Percentiles rank a stretch among this genome's conserved stretches.
Conservation (phyloP, 108 stramenopile genomes). For the Cylindrotheca fusiformis region DNA sequence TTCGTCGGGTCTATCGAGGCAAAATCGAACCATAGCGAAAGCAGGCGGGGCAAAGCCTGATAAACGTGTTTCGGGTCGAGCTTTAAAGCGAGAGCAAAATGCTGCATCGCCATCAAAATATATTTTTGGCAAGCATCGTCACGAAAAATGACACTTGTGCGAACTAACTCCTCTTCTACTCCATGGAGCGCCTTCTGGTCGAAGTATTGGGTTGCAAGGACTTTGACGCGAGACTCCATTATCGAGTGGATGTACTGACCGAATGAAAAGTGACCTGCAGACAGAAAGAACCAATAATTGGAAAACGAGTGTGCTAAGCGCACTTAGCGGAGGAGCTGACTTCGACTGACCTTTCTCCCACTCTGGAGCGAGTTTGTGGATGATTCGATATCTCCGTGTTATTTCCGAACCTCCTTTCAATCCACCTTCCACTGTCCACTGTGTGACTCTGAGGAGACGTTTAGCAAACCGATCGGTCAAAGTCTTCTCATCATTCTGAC, state of each 20-base stretch:
- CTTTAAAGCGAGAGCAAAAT: conserved; percentile 67
- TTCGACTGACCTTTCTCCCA: conserved; percentile 76
- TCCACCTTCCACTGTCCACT: conserved; percentile 77
- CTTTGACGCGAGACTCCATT: conserved; percentile 47
- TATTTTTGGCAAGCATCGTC: conserved; percentile 71
- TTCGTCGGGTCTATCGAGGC: conserved; percentile 34
- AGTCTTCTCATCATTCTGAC: not conserved
- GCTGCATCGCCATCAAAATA: conserved; percentile 58
- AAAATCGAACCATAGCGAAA: conserved; percentile 89
- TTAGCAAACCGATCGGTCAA: conserved; percentile 40
- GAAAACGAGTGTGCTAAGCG: conserved; percentile 1
- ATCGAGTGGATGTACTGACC: conserved; percentile 76
- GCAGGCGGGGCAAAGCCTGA: conserved; percentile 82
- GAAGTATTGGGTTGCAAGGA: conserved; percentile 22
- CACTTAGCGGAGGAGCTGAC: not conserved
- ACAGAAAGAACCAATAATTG: not conserved
- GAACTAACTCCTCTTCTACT: conserved; percentile 40
- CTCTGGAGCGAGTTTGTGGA: conserved; percentile 58
- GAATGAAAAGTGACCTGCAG: conserved; percentile 68
- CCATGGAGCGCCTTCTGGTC: conserved; percentile 22
- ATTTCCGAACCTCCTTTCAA: conserved; percentile 71
- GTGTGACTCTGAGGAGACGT: conserved; percentile 61
- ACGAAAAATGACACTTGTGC: conserved; percentile 31
- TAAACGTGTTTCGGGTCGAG: conserved; percentile 78
- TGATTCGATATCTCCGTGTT: conserved; percentile 56